Conservation (phyloP, 345 rosid genomes). For the Gossypium raimondii region DNA sequence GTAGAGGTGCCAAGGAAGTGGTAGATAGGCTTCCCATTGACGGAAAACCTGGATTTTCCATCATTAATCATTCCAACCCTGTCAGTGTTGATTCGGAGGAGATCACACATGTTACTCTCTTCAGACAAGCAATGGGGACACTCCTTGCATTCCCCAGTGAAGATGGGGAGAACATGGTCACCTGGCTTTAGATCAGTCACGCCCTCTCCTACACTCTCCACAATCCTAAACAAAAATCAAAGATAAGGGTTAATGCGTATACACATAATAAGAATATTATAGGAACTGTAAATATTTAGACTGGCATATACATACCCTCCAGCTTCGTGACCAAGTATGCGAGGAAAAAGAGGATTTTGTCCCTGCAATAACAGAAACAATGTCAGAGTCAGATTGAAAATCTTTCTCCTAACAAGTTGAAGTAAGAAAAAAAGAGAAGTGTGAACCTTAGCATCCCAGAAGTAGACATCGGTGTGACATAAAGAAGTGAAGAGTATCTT, state of each 20-base stretch:
- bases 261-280: neutral
- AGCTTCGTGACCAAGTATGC: neutral
- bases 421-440: neutral
- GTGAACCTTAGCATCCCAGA: neutral
- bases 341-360: neutral
- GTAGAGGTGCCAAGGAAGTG: conserved; percentile 79
- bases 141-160: conserved; percentile 73
- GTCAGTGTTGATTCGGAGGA: conserved; percentile 72
- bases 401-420: neutral
- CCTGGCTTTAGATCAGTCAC: conserved; percentile 69
- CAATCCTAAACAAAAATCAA: conserved; percentile 36
- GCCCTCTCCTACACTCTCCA: conserved; percentile 77
- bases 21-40: conserved; percentile 61
- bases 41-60: conserved; percentile 63
- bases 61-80: conserved; percentile 61
- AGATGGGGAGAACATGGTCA: conserved; percentile 68
- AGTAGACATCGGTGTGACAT: conserved; percentile 1
- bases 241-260: neutral
- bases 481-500: neutral
- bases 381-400: neutral
- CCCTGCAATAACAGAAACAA: neutral
- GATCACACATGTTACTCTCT: conserved; percentile 83
- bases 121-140: conserved; percentile 67
- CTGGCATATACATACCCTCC: neutral
- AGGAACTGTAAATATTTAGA: neutral